Base-by-base conservation (phyloP, 1,284 basidiomycete genomes). In the Rhodotorula glutinis region DNA sequence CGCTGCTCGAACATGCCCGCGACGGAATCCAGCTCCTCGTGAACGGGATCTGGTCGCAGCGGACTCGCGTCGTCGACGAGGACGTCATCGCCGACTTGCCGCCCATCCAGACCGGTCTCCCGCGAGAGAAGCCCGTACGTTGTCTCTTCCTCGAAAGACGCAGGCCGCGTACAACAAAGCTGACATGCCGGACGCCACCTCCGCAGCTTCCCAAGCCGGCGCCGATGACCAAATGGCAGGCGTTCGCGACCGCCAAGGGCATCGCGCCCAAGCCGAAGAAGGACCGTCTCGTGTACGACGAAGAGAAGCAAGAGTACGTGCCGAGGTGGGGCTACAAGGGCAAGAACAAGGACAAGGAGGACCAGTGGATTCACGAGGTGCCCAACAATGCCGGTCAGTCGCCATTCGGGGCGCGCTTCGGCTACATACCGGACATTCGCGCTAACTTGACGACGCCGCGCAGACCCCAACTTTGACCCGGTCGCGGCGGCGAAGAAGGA, bases 201-300 rank as follows among this genome's bases (percentile, higher is more conserved):
- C 14, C 30, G 17, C 57, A 68, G 67, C 65, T 98, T 30, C 95
- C 95, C 0, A 94, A 93, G 77, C 88, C 90, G 7, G 96, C 95
- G 80, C 88, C 90, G 7, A 85, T 85, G 57, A 98, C 95, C 21
- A 98, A 97, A 79, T 98, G 96, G 96, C 91, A 98, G 82, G 84
- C 87, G 69, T 98, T 98, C 76, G 95, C 95, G 21, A 87, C 88
- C 64, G 88, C 90, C 53, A 98, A 97, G 82, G 96, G 96, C 41
- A 98, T 98, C 76, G 85, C 86, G 74, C 86, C 93, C 75, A 87
- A 83, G 77, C 69, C 74, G 13, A 86, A 83, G 72, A 86, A 85
- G 66, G 92, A 97, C 52, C 89, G 85, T 81, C 87, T 88, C 77
- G 85, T 88, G 13, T 99, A 91, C 88, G 94, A 99, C 80, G 95